A percentile compares a stretch with the other conserved stretches of the same genome.
These are phyloP conservation scores for Gynandropsis gynandra DNA, from an alignment of 345 rosid species.

Conservation along the genomic window DNA sequence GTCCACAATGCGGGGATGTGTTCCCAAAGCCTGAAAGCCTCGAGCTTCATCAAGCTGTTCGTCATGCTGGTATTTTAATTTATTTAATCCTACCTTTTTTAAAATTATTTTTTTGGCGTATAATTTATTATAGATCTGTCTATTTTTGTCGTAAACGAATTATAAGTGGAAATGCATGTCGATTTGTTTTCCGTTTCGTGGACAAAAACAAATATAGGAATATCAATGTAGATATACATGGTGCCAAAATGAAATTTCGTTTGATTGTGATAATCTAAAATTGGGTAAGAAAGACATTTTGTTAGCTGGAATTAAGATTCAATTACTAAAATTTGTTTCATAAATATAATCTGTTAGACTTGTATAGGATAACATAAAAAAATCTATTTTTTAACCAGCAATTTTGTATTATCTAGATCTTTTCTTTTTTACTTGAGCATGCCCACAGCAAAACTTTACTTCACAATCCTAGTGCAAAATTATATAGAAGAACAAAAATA, in stretches of 20 bases:
- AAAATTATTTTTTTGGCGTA: neutral
- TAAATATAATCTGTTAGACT: too few relatives aligned
- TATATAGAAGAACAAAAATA: too few relatives aligned
- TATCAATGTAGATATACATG: neutral
- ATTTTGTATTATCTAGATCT: too few relatives aligned
- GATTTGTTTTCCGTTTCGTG: slow-evolving; percentile 13
- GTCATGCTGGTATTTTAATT: slow-evolving; percentile 57
- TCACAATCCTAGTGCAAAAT: too few relatives aligned
- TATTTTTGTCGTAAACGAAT: slow-evolving; percentile 17
- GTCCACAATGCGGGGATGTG: slow-evolving; percentile 72
- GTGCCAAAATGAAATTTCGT: slow-evolving; percentile 4
- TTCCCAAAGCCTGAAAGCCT: slow-evolving; percentile 65
- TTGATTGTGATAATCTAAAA: too few relatives aligned
- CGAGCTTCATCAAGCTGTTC: slow-evolving; percentile 79
- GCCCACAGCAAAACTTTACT: too few relatives aligned
- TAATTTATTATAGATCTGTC: slow-evolving; percentile 2
- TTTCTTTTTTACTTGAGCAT: too few relatives aligned
- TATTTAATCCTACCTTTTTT: neutral
- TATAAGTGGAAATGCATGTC: slow-evolving; percentile 27
- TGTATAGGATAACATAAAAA: too few relatives aligned
- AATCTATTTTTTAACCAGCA: too few relatives aligned
- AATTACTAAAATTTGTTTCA: too few relatives aligned
- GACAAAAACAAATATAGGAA: neutral
- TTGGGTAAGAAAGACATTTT: slow-evolving; percentile 4
- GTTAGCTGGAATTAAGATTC: too few relatives aligned